Base-by-base conservation (phyloP, 2,329 filamentous ascomycete species). In the Onygena corvina region DNA sequence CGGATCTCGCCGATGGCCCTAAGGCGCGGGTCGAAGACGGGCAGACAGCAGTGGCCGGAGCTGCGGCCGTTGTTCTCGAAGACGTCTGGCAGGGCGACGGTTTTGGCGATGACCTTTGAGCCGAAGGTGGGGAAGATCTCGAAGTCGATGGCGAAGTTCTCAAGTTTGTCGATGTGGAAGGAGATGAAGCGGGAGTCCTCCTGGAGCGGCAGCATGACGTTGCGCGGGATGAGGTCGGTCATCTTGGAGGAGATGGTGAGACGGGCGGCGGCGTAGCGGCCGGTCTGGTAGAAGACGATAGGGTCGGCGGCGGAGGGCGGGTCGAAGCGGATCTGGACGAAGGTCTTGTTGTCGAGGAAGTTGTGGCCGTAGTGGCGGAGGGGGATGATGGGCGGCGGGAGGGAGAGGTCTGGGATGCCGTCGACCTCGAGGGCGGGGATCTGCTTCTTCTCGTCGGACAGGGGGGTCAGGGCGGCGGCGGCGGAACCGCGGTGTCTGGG, bases 111-210 rank as follows among this genome's bases (percentile, higher is more conserved):
- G 46, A 96, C 84, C 67, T 94, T 96, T 46, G 90, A 93, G 46
- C 92, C 92, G 62, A 96, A 96, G 0, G 92, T 94, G 0, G 92
- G 90, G 65, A 92, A 98, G 36, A 98, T 88, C 61, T 98, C 92
- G 57, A 98, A 94, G 65, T 98, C 92, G 55, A 98, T 83, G 12
- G 87, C 83, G 66, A 98, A 98, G 0, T 84, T 84, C 52, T 94
- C 86, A 49, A 96, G 72, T 54, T 86, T 92, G 66, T 98, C 92
- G 48, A 96, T 84, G 62, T 98, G 92, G 71, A 98, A 96, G 5
- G 88, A 94, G 56, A 95, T 84, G 47, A 89, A 80, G 52, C 88
- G 84, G 54, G 87, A 90, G 64, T 96, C 92, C 70, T 98, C 92
- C 65, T 95, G 90, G 55, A 98, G 89, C 0, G 92, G 92, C 3